These are phyloP conservation scores for Saturnispora kantuleensis DNA, from an alignment of 805 yeast species.

Conservation along the genomic window DNA sequence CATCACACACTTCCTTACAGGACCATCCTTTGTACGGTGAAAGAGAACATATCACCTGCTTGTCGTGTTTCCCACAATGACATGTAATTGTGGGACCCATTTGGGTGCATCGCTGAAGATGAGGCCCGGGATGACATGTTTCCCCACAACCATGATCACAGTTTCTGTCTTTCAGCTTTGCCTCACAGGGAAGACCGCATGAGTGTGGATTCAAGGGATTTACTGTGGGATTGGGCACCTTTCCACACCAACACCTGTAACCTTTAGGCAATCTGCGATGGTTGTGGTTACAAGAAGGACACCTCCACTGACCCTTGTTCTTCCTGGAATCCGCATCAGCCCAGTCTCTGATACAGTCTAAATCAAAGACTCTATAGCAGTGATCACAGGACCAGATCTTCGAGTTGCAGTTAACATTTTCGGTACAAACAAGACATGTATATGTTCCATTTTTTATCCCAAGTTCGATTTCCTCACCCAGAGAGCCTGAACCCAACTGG, in stretches of 20 bases:
- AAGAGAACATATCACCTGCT: slow-evolving; percentile 62
- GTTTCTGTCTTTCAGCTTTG: slow-evolving; percentile 14
- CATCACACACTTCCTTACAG: slow-evolving; percentile 55
- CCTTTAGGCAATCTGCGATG: slow-evolving; percentile 38
- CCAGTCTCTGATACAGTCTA: slow-evolving; percentile 83
- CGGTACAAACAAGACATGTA: slow-evolving; percentile 80
- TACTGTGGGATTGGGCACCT: slow-evolving; percentile 52
- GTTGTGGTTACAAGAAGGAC: slow-evolving; percentile 69
- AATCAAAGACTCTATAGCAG: slow-evolving; percentile 79
- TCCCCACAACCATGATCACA: slow-evolving; percentile 71
- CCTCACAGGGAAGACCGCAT: slow-evolving; percentile 76
- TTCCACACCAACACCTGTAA: slow-evolving; percentile 86
- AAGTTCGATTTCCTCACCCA: slow-evolving; percentile 33
- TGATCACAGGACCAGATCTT: slow-evolving; percentile 68
- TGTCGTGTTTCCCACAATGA: slow-evolving; percentile 58
- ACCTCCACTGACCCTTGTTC: slow-evolving; percentile 46
- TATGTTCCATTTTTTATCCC: slow-evolving; percentile 31
- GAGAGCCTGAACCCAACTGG: slow-evolving; percentile 1
- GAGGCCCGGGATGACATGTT: slow-evolving; percentile 86
- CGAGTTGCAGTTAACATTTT: slow-evolving; percentile 59
- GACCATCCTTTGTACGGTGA: slow-evolving; percentile 68
- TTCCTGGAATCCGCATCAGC: slow-evolving; percentile 46
- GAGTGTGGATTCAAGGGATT: slow-evolving; percentile 65
- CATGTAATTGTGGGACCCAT: slow-evolving; percentile 64
- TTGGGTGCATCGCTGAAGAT: slow-evolving; percentile 65